Base-by-base conservation (phyloP, 2,329 filamentous ascomycete species). In the Scedosporium minutisporum region DNA sequence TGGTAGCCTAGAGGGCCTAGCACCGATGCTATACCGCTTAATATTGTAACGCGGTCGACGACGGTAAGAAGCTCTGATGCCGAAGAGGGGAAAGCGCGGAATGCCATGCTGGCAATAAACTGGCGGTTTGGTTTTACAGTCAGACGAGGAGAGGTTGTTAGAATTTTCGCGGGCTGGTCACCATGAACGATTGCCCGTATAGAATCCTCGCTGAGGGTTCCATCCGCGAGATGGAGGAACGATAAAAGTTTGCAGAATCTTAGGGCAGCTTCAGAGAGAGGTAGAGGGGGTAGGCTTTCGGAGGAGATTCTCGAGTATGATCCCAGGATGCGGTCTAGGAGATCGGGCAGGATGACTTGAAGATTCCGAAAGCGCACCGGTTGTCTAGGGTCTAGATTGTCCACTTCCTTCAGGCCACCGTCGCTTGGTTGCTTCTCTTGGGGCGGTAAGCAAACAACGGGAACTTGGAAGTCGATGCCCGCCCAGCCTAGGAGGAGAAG, bases 11-110 rank as follows among this genome's bases (percentile, higher is more conserved):
- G 75, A 5, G 85, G 80, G 0, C 91, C 89, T 9, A 97, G 78
- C n/a, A 96, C 86, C n/a, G 89, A 87, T 6, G 91, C 88, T 66
- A 97, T 91, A 12, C 92, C 93, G 67, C 91, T 88, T 16, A 97
- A 79, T 42, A 97, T 87, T 9, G 89, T 85, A 10, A 90, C 86
- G 23, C 89, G 83, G 73, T 96, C 93, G 9, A 87, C 85, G 3
- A 88, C 84, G 2, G 87, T 88, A 61, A 96, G 77, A 29, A 84
- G 71, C 66, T 90, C 88, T 0, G 87, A 82, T 6, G 84, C 80
- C 4, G 83, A 83, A 3, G 84, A 82, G 9, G 90, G 91, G 63
- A 91, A 87, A 5, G 88, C 89, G 66, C 82, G 84, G 73, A 90
- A 87, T 3, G 91, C 72, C 14, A 86, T 79, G 38, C 78, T 81